Evolutionary conservation across 2,329 filamentous ascomycete genomes (phyloP).

Genomic region (Periconia sp.): DNA sequence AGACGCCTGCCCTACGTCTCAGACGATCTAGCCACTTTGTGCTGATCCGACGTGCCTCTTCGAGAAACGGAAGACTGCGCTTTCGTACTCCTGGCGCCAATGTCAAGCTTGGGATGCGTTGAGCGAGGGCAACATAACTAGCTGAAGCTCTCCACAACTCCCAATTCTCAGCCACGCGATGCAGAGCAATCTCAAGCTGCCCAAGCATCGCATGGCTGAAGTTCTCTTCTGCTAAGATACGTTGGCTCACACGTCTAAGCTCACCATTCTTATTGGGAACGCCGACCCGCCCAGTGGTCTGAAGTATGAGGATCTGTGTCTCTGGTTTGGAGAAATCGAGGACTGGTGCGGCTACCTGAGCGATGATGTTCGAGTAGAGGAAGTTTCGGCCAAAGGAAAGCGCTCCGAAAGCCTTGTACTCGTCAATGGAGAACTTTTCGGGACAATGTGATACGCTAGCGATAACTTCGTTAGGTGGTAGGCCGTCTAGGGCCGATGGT

Average conservation of each 20-base stretch:
- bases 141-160: conserved; percentile 34
- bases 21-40: not conserved
- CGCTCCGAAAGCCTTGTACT: conserved; percentile 46
- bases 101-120: not conserved
- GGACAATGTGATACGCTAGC: not conserved
- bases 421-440: not conserved
- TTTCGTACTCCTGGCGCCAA: not conserved
- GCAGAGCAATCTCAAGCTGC: conserved; percentile 6
- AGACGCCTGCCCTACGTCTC: not conserved
- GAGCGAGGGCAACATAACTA: not conserved
- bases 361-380: conserved; percentile 53
- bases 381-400: conserved; percentile 56
- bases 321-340: conserved; percentile 56
- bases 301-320: conserved; percentile 53
- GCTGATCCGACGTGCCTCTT: not conserved
- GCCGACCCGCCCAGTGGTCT: conserved; percentile 57
- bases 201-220: conserved; percentile 31
- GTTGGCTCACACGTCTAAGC: conserved; percentile 46
- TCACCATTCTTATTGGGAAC: conserved; percentile 21
- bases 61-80: not conserved
- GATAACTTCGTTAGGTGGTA: not conserved
- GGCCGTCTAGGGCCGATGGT: not conserved
- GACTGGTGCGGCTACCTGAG: conserved; percentile 18
- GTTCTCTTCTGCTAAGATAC: conserved; percentile 34
- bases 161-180: conserved; percentile 18